Evolutionary conservation across 306 rosid genomes (phyloP).

Genomic region (Prunus fruticosa): DNA sequence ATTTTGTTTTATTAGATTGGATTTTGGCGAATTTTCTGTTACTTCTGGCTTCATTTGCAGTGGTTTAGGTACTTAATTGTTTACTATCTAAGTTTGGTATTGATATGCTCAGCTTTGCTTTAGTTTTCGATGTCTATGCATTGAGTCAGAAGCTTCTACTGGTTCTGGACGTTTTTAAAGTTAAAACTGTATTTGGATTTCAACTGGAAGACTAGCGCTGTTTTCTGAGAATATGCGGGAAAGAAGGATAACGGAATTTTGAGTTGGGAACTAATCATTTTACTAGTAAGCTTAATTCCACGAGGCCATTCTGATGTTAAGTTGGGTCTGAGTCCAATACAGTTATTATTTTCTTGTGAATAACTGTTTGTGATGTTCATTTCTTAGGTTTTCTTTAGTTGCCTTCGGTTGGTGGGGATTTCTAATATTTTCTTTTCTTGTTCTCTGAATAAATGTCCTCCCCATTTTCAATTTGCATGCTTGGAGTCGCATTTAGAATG

Average conservation of each 20-base stretch:
- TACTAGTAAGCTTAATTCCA: neutral
- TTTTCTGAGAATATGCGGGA: slow-evolving; percentile 10
- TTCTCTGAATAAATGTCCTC: neutral
- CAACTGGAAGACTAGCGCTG: slow-evolving; percentile 11
- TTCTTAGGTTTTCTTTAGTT: neutral
- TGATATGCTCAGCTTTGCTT: slow-evolving; percentile 12
- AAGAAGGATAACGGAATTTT: neutral
- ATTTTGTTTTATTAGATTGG: slow-evolving; percentile 16
- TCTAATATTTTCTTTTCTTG: neutral
- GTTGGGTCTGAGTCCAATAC: neutral
- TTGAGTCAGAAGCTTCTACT: slow-evolving; percentile 26
- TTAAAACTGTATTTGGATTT: slow-evolving; percentile 17
- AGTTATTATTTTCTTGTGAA: neutral
- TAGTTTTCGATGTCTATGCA: slow-evolving; percentile 5
- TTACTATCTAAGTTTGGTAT: slow-evolving; percentile 17
- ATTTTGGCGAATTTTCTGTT: slow-evolving; percentile 29
- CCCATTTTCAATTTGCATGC: neutral
- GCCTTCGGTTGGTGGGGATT: neutral
- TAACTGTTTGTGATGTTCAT: neutral
- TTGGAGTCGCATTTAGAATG: neutral
- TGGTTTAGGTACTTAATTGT: slow-evolving; percentile 27
- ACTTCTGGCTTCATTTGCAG: slow-evolving; percentile 29
- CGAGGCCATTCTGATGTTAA: neutral
- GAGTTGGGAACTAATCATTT: neutral
- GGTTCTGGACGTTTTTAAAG: slow-evolving; percentile 7